Base-by-base conservation (phyloP, 1,139 yeast species). In the Saccharomyces uvarum region DNA sequence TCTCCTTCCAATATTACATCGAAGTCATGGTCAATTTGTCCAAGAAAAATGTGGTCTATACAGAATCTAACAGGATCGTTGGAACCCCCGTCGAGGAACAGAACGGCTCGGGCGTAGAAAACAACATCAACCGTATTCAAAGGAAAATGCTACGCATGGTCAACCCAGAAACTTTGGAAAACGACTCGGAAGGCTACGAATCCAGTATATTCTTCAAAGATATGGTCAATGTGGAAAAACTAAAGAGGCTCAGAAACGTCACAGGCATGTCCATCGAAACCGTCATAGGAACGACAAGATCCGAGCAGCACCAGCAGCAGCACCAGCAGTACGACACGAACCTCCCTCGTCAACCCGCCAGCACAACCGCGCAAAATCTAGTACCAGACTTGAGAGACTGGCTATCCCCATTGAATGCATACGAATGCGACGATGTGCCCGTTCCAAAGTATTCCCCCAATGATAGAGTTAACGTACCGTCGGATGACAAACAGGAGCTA, bases 1-100 rank as follows among this genome's bases (percentile, higher is more conserved):
- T 89, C 4, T 80, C 90, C 2, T 90, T 90, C 69, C 95, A 88
- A 64, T 90, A 90, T 67, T 88, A 86, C 65, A 75, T 90, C 16
- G 97, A 90, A 67, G 93, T 86, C 1, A 77, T 89, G 55, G 81
- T 87, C 26, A 90, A 89, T 64, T 72, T 90, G 38, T 78, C 84
- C 2, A 78, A 77, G 47, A 76, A 77, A 49, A 75, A 72, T 48
- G 62, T 69, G 19, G 66, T 69, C 1, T 61, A 65, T 49, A 65
- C 67, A 2, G 68, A 67, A 52, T 65, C 69, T 4, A 63, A 66
- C 49, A 58, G 62, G 41, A 56, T 64, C 6, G 54, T 16, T 65
- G 66, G 29, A 14, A 27, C 53, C n/a, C n/a, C 28, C 26, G 14
- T 29, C n/a, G 16, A 33, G 19, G 31, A 14, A 11, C 24, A 16